Evolutionary conservation across 768 basidiomycete genomes (phyloP), one percentile per base, ranked within the genome.

Genomic region (Cyclocybe aegerita): DNA sequence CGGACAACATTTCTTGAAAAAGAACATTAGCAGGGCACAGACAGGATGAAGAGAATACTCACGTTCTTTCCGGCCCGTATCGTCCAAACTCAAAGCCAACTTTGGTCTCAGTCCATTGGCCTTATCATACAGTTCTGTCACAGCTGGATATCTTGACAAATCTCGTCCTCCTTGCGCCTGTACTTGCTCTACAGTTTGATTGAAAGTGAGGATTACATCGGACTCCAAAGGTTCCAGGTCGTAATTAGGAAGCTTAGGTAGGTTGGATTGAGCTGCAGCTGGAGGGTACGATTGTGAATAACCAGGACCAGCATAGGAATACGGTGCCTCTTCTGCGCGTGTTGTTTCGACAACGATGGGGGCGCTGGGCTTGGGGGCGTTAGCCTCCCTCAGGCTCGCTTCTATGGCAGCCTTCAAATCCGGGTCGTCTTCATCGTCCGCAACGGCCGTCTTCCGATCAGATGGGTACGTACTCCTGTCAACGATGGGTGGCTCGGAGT

Each of bases 331-430:
- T 48, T 85, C 82, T 1, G 66, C 62, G 14, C 71, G 70, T 3
- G 81, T 73, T 2, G 80, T 74, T 44, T 87, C 81, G 6, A 80
- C 60, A 8, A 76, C 80, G 12, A 79, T 67, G 0, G 93, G 93
- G 0, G 90, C 90, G 59, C 90, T 92, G 6, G 92, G 85, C 54
- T 77, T 82, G 0, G 87, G 86, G 9, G 88, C 85, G 51, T 77
- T 83, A 2, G 81, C 86, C 60, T 99, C 97, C n/a, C 85, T 78
- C 54, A 99, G 67, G 63, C 90, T 93, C 0, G 97, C 97, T 63
- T 98, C 93, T 44, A 99, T 99, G 0, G 97, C 97, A 14, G 96
- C 90, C 51, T 78, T 82, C 14, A 99, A 74, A 50, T 98, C 94
- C 9, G 90, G 89, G 66, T 99, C 96, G 3, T 96, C 90, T 31